phyloP scores from a whole-genome alignment of 495 filamentous ascomycete species.

The Echria macrotheca region DNA sequence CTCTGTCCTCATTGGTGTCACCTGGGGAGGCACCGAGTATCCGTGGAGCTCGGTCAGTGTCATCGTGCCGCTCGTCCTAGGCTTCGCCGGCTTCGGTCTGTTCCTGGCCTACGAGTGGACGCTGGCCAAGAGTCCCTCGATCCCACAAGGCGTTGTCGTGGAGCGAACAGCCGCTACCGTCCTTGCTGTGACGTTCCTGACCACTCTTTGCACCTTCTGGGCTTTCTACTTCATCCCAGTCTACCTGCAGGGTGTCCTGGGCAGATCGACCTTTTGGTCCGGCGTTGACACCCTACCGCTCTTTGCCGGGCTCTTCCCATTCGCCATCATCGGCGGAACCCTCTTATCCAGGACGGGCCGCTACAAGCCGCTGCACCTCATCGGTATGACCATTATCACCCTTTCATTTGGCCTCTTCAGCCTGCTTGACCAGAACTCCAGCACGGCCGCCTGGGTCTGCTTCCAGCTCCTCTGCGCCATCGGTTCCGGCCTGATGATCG shows the following conservation, averaged over 20 bases:
- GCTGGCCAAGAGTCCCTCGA: constrained; percentile 22
- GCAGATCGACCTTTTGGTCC: constrained; percentile 27
- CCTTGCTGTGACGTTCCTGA: constrained; percentile 23
- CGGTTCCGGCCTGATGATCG: constrained; percentile 29
- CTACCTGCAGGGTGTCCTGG: constrained; percentile 43
- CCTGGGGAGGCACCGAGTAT: constrained; percentile 16
- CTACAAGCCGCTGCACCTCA: constrained; percentile 39
- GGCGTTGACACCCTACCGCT: constrained; percentile 37
- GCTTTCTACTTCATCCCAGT: constrained; percentile 42
- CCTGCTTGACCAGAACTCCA: constrained; percentile 16
- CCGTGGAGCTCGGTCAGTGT: constrained; percentile 29
- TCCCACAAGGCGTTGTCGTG: constrained; percentile 26
- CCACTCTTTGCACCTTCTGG: constrained; percentile 28
- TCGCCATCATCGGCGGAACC: constrained; percentile 26
- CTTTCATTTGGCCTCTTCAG: constrained; percentile 41
- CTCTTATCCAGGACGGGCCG: constrained; percentile 36
- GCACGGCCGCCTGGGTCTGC: constrained; percentile 3
- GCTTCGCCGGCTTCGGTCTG: constrained; percentile 16
- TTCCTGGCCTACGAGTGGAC: constrained; percentile 20
- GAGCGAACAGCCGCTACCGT: constrained; percentile 24
- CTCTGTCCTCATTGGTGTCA: constrained; percentile 25
- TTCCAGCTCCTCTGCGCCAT: constrained; percentile 15
- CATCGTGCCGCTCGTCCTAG: constrained; percentile 24
- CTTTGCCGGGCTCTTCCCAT: constrained; percentile 26
- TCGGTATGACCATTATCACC: constrained; percentile 32